These are phyloP conservation scores for Mucor racemosus DNA, from an alignment of 371 early-diverging fungal genomes.

Conservation along the genomic window DNA sequence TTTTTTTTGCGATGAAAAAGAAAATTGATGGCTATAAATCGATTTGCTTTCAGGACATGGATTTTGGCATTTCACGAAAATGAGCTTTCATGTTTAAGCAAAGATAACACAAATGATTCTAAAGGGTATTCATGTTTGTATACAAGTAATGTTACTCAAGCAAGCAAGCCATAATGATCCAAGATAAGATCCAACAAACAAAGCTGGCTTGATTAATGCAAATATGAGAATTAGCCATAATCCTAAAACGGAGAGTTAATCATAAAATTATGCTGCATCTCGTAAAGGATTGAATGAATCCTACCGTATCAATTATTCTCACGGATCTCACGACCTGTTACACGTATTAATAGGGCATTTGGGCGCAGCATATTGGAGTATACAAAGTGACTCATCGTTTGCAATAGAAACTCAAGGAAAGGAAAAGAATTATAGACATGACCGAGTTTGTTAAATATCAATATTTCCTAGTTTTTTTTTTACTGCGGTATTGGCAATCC, in stretches of 20 bases:
- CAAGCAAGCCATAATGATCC: neutral
- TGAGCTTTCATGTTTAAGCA: too few species aligned
- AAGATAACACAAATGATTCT: too few species aligned
- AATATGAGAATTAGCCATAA: neutral
- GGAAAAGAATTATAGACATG: neutral
- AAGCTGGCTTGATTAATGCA: neutral
- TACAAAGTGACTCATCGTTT: neutral
- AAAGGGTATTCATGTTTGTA: too few species aligned
- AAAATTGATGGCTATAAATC: too few species aligned
- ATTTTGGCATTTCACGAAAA: too few species aligned
- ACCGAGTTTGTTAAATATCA: slow-evolving; percentile 1
- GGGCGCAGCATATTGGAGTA: neutral
- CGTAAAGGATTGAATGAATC: neutral
- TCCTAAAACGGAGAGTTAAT: slow-evolving; percentile 1
- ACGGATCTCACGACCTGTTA: neutral
- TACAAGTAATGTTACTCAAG: neutral
- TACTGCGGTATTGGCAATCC: slow-evolving; percentile 1
- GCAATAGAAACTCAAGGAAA: neutral
- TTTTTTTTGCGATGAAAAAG: too few species aligned
- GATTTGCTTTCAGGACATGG: too few species aligned
- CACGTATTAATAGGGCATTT: neutral
- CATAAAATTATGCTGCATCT: neutral
- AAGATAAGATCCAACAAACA: neutral
- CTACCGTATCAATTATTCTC: slow-evolving; percentile 14
- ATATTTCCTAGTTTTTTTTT: neutral